Evolutionary conservation across 306 rosid species (phyloP), one percentile per base, ranked within the genome.

Genomic region (Prunus campanulata): DNA sequence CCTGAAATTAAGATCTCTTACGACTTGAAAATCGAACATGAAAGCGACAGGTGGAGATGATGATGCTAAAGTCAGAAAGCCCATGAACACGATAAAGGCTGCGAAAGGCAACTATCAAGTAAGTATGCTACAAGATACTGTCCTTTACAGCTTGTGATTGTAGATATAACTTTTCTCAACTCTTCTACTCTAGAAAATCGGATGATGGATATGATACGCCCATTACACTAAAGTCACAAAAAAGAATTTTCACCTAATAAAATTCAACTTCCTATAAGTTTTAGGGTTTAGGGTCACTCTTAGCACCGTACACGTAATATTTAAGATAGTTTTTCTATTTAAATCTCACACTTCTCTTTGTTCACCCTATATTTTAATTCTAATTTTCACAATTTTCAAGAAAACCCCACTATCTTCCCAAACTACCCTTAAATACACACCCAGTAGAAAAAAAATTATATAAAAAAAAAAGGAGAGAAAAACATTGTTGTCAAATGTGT

Each of bases 1-100:
- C 57, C 60, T 9, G 66, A 6, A 70, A 77, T 79, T 73, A 68
- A 68, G 66, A 72, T 84, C 81, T 74, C 30, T 66, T 30, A 67
- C 49, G 55, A 76, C 72, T 77, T 52, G 66, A 60, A 80, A 76
- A 70, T 69, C 70, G 73, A 61, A 8, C 71, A 25, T 5, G 55
- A 60, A 13, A 19, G 47, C 42, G 51, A 32, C 56, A 55, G 16
- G 35, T 11, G 8, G 47, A 39, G 46, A 60, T 46, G 65, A 66
- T 22, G 63, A 47, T 16, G 78, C 75, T 78, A 18, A 74, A 74
- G 30, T 66, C 79, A 57, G 54, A 61, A 55, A 44, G n/a, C 70
- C 70, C 77, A 71, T 50, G 50, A 74, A 57, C 78, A 44, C 35
- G 50, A 59, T 47, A 67, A 78, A 60, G 59, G 57, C 57, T 15